Evolutionary conservation across 2,329 filamentous ascomycete species (phyloP).

Genomic region (Talaromyces marneffei): DNA sequence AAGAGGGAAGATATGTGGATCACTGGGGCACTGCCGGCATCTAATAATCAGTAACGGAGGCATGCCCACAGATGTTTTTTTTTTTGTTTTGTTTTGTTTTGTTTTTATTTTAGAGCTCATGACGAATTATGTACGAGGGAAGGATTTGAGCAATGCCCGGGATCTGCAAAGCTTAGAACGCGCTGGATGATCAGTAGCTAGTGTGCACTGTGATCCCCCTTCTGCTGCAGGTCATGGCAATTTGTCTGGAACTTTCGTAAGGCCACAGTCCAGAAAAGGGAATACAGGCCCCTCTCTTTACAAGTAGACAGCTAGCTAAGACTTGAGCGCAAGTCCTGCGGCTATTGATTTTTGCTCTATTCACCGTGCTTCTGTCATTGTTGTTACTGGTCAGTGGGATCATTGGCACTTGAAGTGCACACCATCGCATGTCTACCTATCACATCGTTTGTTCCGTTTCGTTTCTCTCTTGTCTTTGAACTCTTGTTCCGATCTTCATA

Average conservation of each 20-base stretch:
- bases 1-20: slow-evolving; percentile 14
- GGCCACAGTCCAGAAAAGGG: background rate
- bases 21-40: slow-evolving; percentile 10
- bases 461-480: background rate
- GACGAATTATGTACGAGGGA: slow-evolving; percentile 12
- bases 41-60: slow-evolving; percentile 12
- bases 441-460: background rate
- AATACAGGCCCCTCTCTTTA: background rate
- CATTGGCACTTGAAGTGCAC: background rate
- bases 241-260: slow-evolving; percentile 11
- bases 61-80: slow-evolving; percentile 9
- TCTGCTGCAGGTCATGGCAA: slow-evolving; percentile 18
- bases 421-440: slow-evolving; percentile 3
- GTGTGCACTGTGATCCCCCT: slow-evolving; percentile 4
- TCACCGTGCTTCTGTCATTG: slow-evolving; percentile 4
- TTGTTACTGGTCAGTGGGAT: background rate
- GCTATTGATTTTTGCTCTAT: slow-evolving; percentile 8
- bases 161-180: slow-evolving; percentile 15
- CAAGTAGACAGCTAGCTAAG: background rate
- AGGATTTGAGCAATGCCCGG: slow-evolving; percentile 12
- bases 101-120: slow-evolving; percentile 7
- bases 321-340: background rate
- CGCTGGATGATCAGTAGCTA: slow-evolving; percentile 13
- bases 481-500: slow-evolving; percentile 14
- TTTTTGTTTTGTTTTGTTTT: too few species aligned